Evolutionary conservation across 768 basidiomycete genomes (phyloP).

Genomic region (Cystobasidium tubakii): DNA sequence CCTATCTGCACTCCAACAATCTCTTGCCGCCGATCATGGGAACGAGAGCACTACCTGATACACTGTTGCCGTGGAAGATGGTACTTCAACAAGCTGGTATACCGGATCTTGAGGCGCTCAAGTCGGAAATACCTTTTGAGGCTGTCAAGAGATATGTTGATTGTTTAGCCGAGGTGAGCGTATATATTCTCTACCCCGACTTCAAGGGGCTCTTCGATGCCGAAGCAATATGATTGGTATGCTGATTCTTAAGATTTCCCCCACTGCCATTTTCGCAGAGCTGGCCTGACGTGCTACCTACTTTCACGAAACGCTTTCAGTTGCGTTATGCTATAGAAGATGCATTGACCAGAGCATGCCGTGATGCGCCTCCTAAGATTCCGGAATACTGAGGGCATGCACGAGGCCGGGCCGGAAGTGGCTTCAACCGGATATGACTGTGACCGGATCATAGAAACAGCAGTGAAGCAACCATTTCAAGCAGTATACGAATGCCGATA

Average conservation of each 20-base stretch:
- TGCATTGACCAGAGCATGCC: background rate
- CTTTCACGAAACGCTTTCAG: constrained; percentile 1
- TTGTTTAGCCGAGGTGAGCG: constrained; percentile 11
- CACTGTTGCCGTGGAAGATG: background rate
- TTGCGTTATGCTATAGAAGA: constrained; percentile 16
- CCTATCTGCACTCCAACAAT: background rate
- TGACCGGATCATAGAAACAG: too few relatives aligned
- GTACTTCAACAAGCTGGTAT: constrained; percentile 6
- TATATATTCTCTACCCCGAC: too few relatives aligned
- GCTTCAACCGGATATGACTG: too few relatives aligned
- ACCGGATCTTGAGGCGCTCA: background rate
- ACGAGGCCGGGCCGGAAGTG: background rate
- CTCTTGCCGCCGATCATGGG: background rate
- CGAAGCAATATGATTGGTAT: background rate
- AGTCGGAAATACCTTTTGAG: constrained; percentile 11
- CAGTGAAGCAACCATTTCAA: too few relatives aligned
- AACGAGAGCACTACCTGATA: background rate
- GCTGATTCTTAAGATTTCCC: background rate
- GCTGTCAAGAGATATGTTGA: constrained; percentile 15
- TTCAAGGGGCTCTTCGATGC: too few relatives aligned
- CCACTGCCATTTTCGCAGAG: background rate
- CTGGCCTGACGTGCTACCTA: constrained; percentile 2
- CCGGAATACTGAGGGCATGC: background rate
- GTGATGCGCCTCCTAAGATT: background rate
- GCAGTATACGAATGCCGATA: too few relatives aligned